Percentiles rank a stretch among this genome's conserved stretches.
These are phyloP conservation scores for Hypsizygus marmoreus DNA, from an alignment of 768 basidiomycete genomes.

Conservation along the genomic window DNA sequence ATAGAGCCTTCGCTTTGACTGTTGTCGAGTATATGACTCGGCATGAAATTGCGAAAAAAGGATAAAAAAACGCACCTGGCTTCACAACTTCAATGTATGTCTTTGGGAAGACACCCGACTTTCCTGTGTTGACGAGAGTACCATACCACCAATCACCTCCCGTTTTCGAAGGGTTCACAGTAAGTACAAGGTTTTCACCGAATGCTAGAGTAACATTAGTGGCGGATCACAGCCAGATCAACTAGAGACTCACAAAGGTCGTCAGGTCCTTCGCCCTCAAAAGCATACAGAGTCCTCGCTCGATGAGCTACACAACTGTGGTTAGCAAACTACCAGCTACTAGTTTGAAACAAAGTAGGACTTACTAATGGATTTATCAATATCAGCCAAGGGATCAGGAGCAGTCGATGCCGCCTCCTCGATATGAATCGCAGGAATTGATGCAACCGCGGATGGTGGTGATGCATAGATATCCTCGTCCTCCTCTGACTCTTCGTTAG, in stretches of 20 bases:
- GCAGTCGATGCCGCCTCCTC: constrained; percentile 38
- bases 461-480: constrained; percentile 30
- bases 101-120: constrained; percentile 87
- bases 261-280: constrained; percentile 83
- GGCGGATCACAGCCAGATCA: not conserved
- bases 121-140: constrained; percentile 60
- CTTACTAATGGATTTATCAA: constrained; percentile 66
- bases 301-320: constrained; percentile 54
- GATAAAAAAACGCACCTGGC: constrained; percentile 49
- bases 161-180: constrained; percentile 83
- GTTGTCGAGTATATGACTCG: constrained; percentile 12
- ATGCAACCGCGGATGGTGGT: constrained; percentile 20
- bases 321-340: not conserved
- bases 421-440: constrained; percentile 60
- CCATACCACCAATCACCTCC: constrained; percentile 96
- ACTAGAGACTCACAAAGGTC: constrained; percentile 70
- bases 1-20: constrained; percentile 80
- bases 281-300: constrained; percentile 81
- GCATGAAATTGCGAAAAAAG: not conserved
- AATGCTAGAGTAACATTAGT: constrained; percentile 54
- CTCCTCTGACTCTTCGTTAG: constrained; percentile 65
- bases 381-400: constrained; percentile 65
- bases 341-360: constrained; percentile 3
- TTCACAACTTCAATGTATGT: constrained; percentile 79
- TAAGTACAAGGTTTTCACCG: constrained; percentile 72